Percentiles rank a stretch among this genome's conserved stretches.
These are phyloP conservation scores for Aureobasidium namibiae DNA, from an alignment of 2,329 filamentous ascomycete genomes.

Conservation along the genomic window DNA sequence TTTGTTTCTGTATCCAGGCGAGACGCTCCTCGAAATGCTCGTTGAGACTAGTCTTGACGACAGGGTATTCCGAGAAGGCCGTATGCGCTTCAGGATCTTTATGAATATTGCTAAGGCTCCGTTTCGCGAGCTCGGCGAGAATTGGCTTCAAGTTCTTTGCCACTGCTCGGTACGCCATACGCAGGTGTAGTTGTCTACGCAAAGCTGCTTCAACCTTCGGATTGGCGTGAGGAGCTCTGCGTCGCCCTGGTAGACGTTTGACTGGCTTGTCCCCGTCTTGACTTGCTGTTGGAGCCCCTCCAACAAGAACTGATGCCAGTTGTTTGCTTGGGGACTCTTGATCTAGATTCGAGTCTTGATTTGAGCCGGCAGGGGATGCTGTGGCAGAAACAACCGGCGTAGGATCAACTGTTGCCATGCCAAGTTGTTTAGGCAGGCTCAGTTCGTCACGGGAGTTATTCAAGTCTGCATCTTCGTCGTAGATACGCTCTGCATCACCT, in stretches of 20 bases:
- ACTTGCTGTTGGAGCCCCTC: neutral
- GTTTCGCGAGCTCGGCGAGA: slow-evolving; percentile 56
- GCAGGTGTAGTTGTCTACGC: slow-evolving; percentile 56
- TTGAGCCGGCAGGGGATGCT: slow-evolving; percentile 6
- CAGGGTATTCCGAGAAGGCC: slow-evolving; percentile 45
- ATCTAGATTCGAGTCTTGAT: slow-evolving; percentile 2
- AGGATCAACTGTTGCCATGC: slow-evolving; percentile 2
- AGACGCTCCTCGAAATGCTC: slow-evolving; percentile 35
- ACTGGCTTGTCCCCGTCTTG: slow-evolving; percentile 10
- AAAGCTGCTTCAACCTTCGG: slow-evolving; percentile 38
- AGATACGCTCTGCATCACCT: neutral
- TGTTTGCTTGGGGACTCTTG: slow-evolving; percentile 8
- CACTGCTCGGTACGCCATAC: slow-evolving; percentile 56
- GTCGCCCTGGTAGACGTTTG: slow-evolving; percentile 26
- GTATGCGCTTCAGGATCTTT: slow-evolving; percentile 47
- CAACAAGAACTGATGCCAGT: neutral
- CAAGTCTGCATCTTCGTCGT: neutral
- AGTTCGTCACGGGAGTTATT: neutral
- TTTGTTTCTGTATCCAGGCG: slow-evolving; percentile 30
- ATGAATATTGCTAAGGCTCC: slow-evolving; percentile 50
- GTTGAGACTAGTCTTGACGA: slow-evolving; percentile 46
- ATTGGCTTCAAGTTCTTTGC: slow-evolving; percentile 55
- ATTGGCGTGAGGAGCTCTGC: slow-evolving; percentile 40
- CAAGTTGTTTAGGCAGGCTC: neutral
- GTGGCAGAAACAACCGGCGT: slow-evolving; percentile 5